These are phyloP conservation scores for Nannochloropsis granulata DNA, from an alignment of 108 stramenopile species.

Conservation along the genomic window DNA sequence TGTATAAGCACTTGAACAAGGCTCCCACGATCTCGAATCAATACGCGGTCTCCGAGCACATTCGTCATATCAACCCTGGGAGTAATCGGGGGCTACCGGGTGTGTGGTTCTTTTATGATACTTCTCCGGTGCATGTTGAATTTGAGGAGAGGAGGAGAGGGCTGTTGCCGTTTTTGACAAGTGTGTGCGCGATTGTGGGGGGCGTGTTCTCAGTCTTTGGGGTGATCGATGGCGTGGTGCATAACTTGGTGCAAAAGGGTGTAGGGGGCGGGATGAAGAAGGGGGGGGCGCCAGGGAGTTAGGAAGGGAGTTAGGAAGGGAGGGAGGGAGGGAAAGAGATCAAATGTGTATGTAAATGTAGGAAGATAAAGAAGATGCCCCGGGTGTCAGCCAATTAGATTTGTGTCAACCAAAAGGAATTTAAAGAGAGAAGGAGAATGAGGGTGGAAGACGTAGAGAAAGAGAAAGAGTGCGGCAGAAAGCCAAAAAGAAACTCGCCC, in stretches of 20 bases:
- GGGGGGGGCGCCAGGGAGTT: background rate
- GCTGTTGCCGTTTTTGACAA: constrained; percentile 40
- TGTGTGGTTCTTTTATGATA: constrained; percentile 93
- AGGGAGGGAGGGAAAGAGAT: too few relatives aligned
- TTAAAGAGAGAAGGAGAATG: too few relatives aligned
- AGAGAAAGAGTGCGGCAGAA: too few relatives aligned
- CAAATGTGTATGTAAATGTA: background rate
- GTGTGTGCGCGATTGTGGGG: constrained; percentile 39
- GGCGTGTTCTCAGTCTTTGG: constrained; percentile 30
- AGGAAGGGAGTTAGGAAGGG: background rate
- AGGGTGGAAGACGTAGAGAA: too few relatives aligned
- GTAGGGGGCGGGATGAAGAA: background rate
- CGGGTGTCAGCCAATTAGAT: too few relatives aligned
- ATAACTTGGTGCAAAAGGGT: background rate
- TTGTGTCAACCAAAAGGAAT: too few relatives aligned
- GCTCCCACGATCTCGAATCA: constrained; percentile 67
- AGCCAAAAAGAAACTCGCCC: too few relatives aligned
- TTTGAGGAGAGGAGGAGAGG: constrained; percentile 71
- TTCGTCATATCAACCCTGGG: constrained; percentile 77
- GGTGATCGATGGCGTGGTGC: constrained; percentile 4
- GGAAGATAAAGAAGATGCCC: too few relatives aligned
- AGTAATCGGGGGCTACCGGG: constrained; percentile 71
- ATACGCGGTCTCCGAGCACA: constrained; percentile 90
- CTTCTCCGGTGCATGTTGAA: constrained; percentile 72
- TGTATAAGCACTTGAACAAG: constrained; percentile 57